Conservation (phyloP, 495 filamentous ascomycete species). For the Chaetomium tenue region DNA sequence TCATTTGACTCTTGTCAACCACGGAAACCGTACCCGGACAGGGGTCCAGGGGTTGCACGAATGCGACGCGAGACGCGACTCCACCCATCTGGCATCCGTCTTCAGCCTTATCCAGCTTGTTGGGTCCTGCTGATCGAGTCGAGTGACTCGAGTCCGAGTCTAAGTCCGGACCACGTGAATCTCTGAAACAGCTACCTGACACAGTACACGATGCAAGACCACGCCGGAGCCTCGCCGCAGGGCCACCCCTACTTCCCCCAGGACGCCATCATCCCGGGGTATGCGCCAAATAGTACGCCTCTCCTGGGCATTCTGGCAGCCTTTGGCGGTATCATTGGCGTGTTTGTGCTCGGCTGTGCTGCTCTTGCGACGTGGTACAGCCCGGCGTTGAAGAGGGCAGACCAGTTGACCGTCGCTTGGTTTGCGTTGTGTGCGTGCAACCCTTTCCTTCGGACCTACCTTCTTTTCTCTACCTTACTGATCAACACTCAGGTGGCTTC, state of each 20-base stretch:
- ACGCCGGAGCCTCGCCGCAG: neutral
- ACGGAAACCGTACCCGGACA: conserved; percentile 18
- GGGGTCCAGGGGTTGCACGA: neutral
- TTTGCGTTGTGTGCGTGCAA: conserved; percentile 48
- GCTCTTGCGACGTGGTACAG: conserved; percentile 42
- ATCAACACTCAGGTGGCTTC: conserved; percentile 47
- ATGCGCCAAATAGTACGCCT: conserved; percentile 51
- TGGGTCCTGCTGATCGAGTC: neutral
- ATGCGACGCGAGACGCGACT: neutral
- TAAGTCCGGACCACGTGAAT: neutral
- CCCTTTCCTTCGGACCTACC: neutral
- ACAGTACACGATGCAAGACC: neutral
- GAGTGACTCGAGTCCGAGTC: too few species aligned
- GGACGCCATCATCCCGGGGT: conserved; percentile 58
- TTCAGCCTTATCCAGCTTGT: neutral
- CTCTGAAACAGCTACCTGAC: neutral
- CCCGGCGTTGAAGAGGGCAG: conserved; percentile 40
- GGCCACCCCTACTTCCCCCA: conserved; percentile 73
- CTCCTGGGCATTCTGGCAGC: conserved; percentile 48
- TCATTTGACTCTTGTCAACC: neutral
- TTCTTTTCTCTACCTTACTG: conserved; percentile 10
- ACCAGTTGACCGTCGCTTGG: conserved; percentile 56
- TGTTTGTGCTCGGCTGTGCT: conserved; percentile 47
- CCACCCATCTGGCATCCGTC: neutral
- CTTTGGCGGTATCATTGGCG: conserved; percentile 47